phyloP scores from a whole-genome alignment of 345 rosid species.

The Hibiscus trionum region DNA sequence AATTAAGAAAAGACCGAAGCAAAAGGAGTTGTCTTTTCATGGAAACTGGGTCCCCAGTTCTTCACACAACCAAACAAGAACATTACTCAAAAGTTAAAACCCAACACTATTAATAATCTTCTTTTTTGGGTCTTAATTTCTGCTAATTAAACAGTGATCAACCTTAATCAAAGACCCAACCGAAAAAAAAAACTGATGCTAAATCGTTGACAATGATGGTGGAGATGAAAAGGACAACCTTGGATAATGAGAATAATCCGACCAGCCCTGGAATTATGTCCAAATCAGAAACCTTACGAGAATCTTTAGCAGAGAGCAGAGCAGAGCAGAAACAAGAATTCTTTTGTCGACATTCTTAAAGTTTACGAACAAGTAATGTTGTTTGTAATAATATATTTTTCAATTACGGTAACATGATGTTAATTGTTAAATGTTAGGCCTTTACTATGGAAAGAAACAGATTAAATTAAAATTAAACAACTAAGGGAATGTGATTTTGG shows the following conservation, averaged over 20 bases:
- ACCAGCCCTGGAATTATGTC: slow-evolving; percentile 6
- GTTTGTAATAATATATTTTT: background rate
- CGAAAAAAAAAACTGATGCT: background rate
- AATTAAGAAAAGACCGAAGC: background rate
- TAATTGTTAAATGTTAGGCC: slow-evolving; percentile 12
- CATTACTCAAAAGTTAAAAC: background rate
- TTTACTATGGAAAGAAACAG: slow-evolving; percentile 12
- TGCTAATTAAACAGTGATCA: background rate
- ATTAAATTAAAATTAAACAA: background rate
- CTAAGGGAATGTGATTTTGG: background rate
- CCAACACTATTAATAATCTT: background rate
- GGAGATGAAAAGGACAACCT: background rate
- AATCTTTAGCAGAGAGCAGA: background rate
- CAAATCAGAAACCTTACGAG: background rate
- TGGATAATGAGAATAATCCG: background rate
- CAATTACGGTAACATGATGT: slow-evolving; percentile 20
- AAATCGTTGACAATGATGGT: background rate
- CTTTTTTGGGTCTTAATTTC: background rate
- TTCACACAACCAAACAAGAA: slow-evolving; percentile 3
- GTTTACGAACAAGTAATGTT: background rate
- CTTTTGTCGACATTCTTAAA: background rate
- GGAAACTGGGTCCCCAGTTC: slow-evolving; percentile 20
- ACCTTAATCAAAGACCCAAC: background rate
- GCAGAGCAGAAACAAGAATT: background rate
- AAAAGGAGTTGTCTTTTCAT: background rate